A percentile compares a stretch with the other conserved stretches of the same genome.
Conservation (phyloP, 192 early-diverging fungal genomes). For the Pecoramyces ruminantium region DNA sequence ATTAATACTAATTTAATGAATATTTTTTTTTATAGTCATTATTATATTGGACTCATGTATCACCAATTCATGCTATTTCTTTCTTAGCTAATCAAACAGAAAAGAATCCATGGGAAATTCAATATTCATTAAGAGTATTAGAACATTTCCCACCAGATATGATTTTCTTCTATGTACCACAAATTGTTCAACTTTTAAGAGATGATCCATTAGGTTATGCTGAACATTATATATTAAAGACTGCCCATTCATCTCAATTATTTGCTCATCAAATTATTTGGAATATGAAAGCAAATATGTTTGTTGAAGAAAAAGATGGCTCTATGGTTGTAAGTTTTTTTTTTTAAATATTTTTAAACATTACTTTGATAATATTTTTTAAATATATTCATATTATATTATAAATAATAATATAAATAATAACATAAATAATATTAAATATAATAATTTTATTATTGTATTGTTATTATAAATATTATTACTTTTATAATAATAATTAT, state of each 20-base stretch:
- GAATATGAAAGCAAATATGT: constrained; percentile 99
- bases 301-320: constrained; percentile 39
- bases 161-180: constrained; percentile 97
- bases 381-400: no score
- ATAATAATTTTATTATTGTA: no score
- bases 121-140: constrained; percentile 83
- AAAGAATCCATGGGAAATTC: constrained; percentile 71
- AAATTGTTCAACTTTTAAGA: constrained; percentile 90
- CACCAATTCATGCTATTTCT: constrained; percentile 74
- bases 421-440: no score
- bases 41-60: constrained; percentile 74
- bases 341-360: no score
- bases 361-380: no score
- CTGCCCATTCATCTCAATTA: constrained; percentile 79
- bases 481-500: background rate
- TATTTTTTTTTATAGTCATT: constrained; percentile 24
- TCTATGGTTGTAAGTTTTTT: constrained; percentile 6
- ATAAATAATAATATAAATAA: no score
- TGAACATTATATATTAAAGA: constrained; percentile 86
- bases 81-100: constrained; percentile 53
- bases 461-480: no score
- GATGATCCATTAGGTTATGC: constrained; percentile 74
- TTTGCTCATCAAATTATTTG: constrained; percentile 99
- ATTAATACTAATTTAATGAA: background rate
- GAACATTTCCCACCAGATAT: constrained; percentile 80